Base-by-base conservation (phyloP, 2,329 filamentous ascomycete genomes). In the Colletotrichum eremochloae region DNA sequence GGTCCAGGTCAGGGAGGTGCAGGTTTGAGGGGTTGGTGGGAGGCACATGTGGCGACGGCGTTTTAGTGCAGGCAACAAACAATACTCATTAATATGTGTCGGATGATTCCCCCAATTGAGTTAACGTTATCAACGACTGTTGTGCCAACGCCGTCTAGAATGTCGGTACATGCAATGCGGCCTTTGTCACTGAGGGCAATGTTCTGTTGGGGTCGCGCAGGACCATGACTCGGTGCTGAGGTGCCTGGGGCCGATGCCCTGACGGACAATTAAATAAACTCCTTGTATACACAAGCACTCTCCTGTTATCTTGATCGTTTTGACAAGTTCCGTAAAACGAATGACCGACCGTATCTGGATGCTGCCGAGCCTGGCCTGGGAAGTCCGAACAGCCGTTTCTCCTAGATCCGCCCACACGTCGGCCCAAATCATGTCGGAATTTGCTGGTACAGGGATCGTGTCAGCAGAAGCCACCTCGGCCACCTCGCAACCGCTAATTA, bases 1-100 rank as follows among this genome's bases (percentile, higher is more conserved):
- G 55, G 67, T 71, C 40, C 63, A 74, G 67, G 67, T 68, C 18
- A 64, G 67, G 53, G 56, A 71, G 52, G 67, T 65, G 62, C 62
- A 60, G 24, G 55, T 61, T 2, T 72, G 60, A 62, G 29, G 36
- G 29, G 42, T 14, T 24, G 20, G 42, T 14, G 14, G 20, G n/a
- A 57, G 52, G n/a, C 36, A 63, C 31, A 33, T 48, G n/a, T 50
- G 53, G 24, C 48, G 29, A n/a, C 18, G 60, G 52, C 46, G 44
- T 72, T 68, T 33, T 46, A 18, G 60, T 33, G 46, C 42, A n/a
- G 66, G 58, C 60, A 63, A 63, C 29, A 38, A 9, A 24, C 24
- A 24, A 24, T 24, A 24, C 24, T 24, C 24, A 24, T 48, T 31
- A 29, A 18, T 42, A 42, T 36, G 46, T 40, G 36, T 67, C 66